These are phyloP conservation scores for Paraleonurus japonicus DNA, from an alignment of 257 asterid species.

Conservation along the genomic window DNA sequence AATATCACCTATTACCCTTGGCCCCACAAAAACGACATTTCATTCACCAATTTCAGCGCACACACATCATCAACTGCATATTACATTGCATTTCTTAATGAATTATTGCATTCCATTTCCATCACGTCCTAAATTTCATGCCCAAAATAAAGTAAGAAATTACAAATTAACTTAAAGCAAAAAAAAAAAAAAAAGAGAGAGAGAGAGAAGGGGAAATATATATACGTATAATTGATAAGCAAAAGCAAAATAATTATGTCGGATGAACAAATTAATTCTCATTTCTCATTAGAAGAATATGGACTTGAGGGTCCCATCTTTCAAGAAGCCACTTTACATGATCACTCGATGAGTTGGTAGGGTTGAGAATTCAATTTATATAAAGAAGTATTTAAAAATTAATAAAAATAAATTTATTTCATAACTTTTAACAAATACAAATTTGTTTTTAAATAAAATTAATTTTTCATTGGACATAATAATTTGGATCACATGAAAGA, in stretches of 20 bases:
- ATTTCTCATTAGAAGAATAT: no score
- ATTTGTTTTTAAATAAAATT: no score
- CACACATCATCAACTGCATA: neutral
- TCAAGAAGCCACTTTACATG: no score
- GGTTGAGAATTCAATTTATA: no score
- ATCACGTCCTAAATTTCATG: neutral
- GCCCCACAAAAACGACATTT: conserved; percentile 24
- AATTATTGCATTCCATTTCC: conserved; percentile 12
- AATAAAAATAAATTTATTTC: no score
- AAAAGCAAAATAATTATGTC: no score
- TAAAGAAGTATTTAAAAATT: no score
- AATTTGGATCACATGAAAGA: neutral
- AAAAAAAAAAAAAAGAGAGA: neutral
- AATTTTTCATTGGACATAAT: neutral
- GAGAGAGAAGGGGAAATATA: neutral
- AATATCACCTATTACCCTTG: neutral
- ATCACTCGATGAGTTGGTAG: no score
- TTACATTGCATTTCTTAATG: neutral
- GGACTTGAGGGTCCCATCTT: no score
- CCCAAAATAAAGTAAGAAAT: neutral
- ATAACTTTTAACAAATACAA: no score
- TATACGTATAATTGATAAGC: no score
- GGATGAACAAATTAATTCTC: no score
- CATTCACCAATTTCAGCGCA: neutral
- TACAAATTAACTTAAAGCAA: neutral